Evolutionary conservation across 257 asterid genomes (phyloP).

Genomic region (Craterostigma plantagineum): DNA sequence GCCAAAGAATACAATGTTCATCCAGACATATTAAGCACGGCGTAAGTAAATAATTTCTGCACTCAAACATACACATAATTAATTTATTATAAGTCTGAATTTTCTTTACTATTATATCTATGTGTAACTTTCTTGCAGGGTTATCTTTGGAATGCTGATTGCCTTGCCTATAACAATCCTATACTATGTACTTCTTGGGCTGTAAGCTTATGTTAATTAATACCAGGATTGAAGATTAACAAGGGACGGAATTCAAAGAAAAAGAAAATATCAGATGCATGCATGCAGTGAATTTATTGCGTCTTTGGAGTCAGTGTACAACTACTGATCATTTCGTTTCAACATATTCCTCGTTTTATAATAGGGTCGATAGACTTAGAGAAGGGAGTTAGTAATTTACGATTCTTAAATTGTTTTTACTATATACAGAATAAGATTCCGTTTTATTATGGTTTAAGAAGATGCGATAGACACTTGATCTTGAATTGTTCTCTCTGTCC

Average conservation of each 20-base stretch:
- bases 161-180: slow-evolving; percentile 82
- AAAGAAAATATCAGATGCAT: slow-evolving; percentile 6
- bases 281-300: slow-evolving; percentile 15
- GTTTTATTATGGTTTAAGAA: slow-evolving; percentile 4
- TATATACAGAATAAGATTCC: neutral
- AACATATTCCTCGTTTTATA: too few species aligned
- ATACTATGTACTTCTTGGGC: slow-evolving; percentile 77
- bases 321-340: slow-evolving; percentile 5
- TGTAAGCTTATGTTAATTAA: slow-evolving; percentile 13
- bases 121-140: slow-evolving; percentile 27
- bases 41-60: slow-evolving; percentile 34
- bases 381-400: too few species aligned
- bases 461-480: slow-evolving; percentile 12
- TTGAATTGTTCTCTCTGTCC: slow-evolving; percentile 9
- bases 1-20: slow-evolving; percentile 87
- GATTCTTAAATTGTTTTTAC: slow-evolving; percentile 3
- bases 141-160: slow-evolving; percentile 78
- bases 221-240: neutral
- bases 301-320: slow-evolving; percentile 38
- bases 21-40: slow-evolving; percentile 81
- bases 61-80: neutral
- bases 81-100: neutral
- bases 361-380: too few species aligned
- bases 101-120: neutral
- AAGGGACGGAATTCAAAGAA: neutral